Evolutionary conservation across 208 protist genomes (phyloP).

Genomic region (Trypanosoma platydactyli): DNA sequence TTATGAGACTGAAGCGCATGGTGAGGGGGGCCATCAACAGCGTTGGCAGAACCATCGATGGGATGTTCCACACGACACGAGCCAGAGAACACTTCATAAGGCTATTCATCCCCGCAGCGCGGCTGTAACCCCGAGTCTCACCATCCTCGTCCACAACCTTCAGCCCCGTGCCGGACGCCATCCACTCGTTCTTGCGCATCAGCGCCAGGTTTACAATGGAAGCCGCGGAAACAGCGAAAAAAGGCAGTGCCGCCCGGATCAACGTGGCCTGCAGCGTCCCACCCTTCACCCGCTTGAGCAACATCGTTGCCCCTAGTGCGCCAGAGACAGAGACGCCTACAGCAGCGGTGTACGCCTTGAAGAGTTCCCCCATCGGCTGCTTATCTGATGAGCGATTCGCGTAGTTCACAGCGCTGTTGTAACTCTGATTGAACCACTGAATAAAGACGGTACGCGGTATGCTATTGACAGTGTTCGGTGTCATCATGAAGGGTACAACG

Average conservation of each 20-base stretch:
- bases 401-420: conserved; percentile 94
- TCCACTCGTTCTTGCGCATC: conserved; percentile 91
- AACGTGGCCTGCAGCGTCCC: conserved; percentile 55
- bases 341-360: conserved; percentile 78
- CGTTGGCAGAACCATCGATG: conserved; percentile 87
- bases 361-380: conserved; percentile 72
- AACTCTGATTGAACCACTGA: conserved; percentile 94
- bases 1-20: conserved; percentile 31
- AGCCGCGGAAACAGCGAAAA: conserved; percentile 73
- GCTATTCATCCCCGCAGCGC: conserved; percentile 73
- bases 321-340: conserved; percentile 69
- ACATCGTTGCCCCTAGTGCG: conserved; percentile 58
- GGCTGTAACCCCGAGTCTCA: conserved; percentile 62
- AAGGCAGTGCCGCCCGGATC: conserved; percentile 85
- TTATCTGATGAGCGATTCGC: conserved; percentile 92
- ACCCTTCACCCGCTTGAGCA: conserved; percentile 56
- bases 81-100: conserved; percentile 78
- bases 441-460: conserved; percentile 76
- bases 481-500: conserved; percentile 91
- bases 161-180: conserved; percentile 70
- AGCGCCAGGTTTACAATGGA: conserved; percentile 87
- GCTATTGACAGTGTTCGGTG: conserved; percentile 64
- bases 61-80: conserved; percentile 79
- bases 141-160: conserved; percentile 87
- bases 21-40: conserved; percentile 75